A percentile compares a stretch with the other conserved stretches of the same genome.
Conservation (phyloP, 768 basidiomycete genomes). For the Mrakia frigida region DNA sequence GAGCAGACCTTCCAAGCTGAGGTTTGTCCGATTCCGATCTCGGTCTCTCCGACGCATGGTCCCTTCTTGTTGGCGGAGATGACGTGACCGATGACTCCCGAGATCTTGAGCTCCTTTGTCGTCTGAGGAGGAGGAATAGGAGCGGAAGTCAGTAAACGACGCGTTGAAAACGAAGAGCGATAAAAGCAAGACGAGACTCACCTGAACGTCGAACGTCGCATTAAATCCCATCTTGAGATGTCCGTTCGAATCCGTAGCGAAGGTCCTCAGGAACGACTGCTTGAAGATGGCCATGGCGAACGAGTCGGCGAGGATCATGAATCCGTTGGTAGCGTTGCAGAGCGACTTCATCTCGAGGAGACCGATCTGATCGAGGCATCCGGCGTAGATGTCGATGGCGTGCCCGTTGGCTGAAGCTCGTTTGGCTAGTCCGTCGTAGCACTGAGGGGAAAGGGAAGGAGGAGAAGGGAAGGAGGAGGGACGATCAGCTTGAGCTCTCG, state of each 20-base stretch:
- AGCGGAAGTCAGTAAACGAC: not conserved
- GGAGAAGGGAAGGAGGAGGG: not conserved
- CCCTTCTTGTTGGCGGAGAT: conserved; percentile 98
- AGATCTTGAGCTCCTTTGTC: conserved; percentile 97
- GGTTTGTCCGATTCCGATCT: conserved; percentile 97
- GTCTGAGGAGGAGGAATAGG: conserved; percentile 53
- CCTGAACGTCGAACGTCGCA: conserved; percentile 96
- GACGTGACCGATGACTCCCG: conserved; percentile 93
- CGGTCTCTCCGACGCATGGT: conserved; percentile 93
- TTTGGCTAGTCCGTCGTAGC: conserved; percentile 90
- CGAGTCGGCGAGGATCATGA: conserved; percentile 91
- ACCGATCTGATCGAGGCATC: conserved; percentile 96
- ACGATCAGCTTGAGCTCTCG: conserved; percentile 2
- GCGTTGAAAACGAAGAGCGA: no score
- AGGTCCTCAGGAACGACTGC: conserved; percentile 88
- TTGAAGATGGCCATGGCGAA: conserved; percentile 99
- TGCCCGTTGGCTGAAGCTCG: conserved; percentile 92
- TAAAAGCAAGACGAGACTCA: conserved; percentile 40
- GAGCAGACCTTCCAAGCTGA: conserved; percentile 97
- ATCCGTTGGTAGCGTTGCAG: conserved; percentile 92
- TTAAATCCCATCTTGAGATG: conserved; percentile 97
- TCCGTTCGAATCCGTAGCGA: conserved; percentile 88
- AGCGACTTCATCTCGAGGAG: conserved; percentile 95
- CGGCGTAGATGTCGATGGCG: conserved; percentile 89
- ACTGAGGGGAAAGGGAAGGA: conserved; percentile 52